These are phyloP conservation scores for Tillandsia leiboldiana DNA, from an alignment of 176 grass and related monocot species.

Conservation along the genomic window DNA sequence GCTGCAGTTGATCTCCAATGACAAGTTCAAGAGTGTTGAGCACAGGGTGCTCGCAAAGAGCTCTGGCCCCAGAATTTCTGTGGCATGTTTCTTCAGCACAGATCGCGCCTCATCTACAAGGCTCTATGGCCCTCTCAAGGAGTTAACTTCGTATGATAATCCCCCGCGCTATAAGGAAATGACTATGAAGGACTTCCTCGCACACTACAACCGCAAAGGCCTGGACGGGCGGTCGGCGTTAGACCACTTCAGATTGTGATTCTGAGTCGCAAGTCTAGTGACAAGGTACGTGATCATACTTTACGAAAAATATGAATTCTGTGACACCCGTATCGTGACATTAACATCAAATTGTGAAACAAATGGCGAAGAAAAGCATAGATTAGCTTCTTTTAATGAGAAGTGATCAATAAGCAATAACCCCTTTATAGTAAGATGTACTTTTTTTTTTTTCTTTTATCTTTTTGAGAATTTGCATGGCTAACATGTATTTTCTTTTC, in stretches of 20 bases:
- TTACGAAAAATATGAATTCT: no score
- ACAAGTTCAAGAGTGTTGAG: slow-evolving; percentile 40
- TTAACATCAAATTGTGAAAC: no score
- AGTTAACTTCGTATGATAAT: slow-evolving; percentile 6
- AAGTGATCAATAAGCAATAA: no score
- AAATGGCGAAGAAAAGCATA: no score
- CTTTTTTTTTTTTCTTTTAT: no score
- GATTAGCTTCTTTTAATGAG: no score
- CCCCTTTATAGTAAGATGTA: no score
- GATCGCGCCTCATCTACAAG: neutral
- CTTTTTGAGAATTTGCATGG: no score
- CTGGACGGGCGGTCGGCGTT: slow-evolving; percentile 45
- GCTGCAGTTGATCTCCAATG: slow-evolving; percentile 41
- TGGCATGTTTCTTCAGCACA: slow-evolving; percentile 38
- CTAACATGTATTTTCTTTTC: no score
- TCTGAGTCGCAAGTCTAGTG: neutral
- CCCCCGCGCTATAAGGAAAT: slow-evolving; percentile 27
- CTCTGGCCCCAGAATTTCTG: slow-evolving; percentile 26
- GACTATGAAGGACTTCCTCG: slow-evolving; percentile 24
- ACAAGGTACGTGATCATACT: no score
- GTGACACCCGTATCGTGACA: no score
- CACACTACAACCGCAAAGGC: slow-evolving; percentile 31
- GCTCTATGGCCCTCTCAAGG: slow-evolving; percentile 36
- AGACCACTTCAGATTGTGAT: slow-evolving; percentile 23
- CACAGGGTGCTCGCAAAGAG: slow-evolving; percentile 48